Conservation (phyloP, 768 basidiomycete species). For the Daedaleopsis nitida region DNA sequence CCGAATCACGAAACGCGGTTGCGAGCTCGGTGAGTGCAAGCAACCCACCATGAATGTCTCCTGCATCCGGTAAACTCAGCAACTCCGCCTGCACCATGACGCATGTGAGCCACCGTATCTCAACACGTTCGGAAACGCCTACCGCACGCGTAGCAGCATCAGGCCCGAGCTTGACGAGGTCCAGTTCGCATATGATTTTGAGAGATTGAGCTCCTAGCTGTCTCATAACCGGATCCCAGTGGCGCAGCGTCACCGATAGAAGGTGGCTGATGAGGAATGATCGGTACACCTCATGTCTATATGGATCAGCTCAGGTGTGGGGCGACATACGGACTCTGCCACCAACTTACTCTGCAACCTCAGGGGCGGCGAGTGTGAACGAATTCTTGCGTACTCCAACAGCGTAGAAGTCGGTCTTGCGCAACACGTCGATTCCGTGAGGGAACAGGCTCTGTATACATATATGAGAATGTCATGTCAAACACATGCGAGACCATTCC, state of each 20-base stretch:
- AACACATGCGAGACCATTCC: slow-evolving; percentile 23
- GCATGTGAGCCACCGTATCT: not conserved
- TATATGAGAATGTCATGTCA: not conserved
- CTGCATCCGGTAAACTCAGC: slow-evolving; percentile 62
- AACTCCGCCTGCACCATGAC: slow-evolving; percentile 48
- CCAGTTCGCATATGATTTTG: slow-evolving; percentile 62
- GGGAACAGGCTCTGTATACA: slow-evolving; percentile 75
- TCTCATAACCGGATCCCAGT: slow-evolving; percentile 89
- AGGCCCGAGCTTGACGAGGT: slow-evolving; percentile 56
- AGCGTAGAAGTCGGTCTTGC: slow-evolving; percentile 93
- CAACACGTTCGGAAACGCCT: slow-evolving; percentile 26
- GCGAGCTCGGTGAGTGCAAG: slow-evolving; percentile 75
- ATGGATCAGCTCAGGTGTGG: not conserved
- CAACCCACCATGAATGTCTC: slow-evolving; percentile 83
- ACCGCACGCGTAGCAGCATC: slow-evolving; percentile 55
- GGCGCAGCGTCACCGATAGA: slow-evolving; percentile 70
- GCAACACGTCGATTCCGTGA: slow-evolving; percentile 91
- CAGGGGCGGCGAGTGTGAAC: slow-evolving; percentile 81
- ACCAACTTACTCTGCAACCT: slow-evolving; percentile 77
- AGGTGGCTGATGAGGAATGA: slow-evolving; percentile 70
- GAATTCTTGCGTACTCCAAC: slow-evolving; percentile 85
- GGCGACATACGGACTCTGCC: not conserved
- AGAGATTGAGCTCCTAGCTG: slow-evolving; percentile 77
- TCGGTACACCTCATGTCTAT: slow-evolving; percentile 80
- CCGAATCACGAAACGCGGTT: slow-evolving; percentile 47